Conservation (phyloP, 495 filamentous ascomycete species). For the Aspergillus panamensis region DNA sequence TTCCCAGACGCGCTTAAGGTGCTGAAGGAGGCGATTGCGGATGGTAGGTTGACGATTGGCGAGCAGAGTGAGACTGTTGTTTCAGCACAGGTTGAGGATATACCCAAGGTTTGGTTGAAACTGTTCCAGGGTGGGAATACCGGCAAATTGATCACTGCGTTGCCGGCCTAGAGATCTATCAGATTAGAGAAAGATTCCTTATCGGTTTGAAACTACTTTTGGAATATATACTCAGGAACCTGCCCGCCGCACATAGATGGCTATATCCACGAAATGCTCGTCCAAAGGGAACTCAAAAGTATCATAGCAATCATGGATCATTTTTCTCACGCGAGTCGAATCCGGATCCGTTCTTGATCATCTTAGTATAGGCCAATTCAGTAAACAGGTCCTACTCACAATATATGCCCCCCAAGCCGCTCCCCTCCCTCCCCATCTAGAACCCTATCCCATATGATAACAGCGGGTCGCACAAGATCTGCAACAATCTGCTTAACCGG, state of each 20-base stretch:
- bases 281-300: conserved; percentile 7
- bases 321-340: conserved; percentile 5
- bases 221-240: too few relatives aligned
- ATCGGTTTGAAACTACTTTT: too few relatives aligned
- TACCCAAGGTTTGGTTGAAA: conserved; percentile 40
- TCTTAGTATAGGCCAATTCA: background rate
- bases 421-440: background rate
- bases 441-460: conserved; percentile 29
- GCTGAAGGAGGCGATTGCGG: conserved; percentile 38
- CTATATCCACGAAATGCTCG: conserved; percentile 1
- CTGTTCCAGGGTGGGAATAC: conserved; percentile 49
- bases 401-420: background rate
- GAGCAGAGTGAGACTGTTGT: conserved; percentile 48
- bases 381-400: background rate
- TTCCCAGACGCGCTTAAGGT: conserved; percentile 28
- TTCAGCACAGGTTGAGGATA: conserved; percentile 43
- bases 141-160: conserved; percentile 33
- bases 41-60: conserved; percentile 42
- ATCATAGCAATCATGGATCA: conserved; percentile 9
- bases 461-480: conserved; percentile 29
- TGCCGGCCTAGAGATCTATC: too few relatives aligned
- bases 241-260: conserved; percentile 7
- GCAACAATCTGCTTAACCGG: conserved; percentile 30
- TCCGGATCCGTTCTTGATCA: conserved; percentile 9
- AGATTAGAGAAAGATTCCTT: too few relatives aligned